A percentile compares a stretch with the other conserved stretches of the same genome.
Conservation (phyloP, 2,329 filamentous ascomycete genomes). For the Ophiostoma sp. region DNA sequence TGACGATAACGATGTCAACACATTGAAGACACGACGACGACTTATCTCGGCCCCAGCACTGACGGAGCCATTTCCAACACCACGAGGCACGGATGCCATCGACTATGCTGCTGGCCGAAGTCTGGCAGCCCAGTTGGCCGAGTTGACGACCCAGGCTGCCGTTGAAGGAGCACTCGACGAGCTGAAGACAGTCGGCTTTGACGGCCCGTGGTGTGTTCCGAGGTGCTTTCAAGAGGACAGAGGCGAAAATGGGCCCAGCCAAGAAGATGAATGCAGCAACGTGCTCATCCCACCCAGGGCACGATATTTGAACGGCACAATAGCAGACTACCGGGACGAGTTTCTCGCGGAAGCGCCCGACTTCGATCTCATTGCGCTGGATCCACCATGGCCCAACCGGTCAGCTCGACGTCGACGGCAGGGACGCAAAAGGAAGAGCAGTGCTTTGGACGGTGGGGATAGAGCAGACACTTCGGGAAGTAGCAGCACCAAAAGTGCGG, state of each 20-base stretch:
- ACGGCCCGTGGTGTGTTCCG: constrained; percentile 51
- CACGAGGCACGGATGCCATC: constrained; percentile 33
- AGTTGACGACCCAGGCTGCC: constrained; percentile 54
- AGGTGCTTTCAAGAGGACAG: constrained; percentile 31
- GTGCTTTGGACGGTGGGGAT: neutral
- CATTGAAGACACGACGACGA: constrained; percentile 34
- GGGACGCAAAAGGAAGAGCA: constrained; percentile 46
- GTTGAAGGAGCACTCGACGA: constrained; percentile 47
- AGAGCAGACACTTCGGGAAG: too few species aligned
- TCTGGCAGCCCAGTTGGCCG: constrained; percentile 52
- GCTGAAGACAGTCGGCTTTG: constrained; percentile 36
- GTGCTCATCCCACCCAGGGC: constrained; percentile 45
- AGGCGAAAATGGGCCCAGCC: constrained; percentile 6
- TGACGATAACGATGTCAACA: neutral
- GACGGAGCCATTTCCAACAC: constrained; percentile 50
- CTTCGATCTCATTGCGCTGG: constrained; percentile 70
- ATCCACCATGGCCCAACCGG: constrained; percentile 80
- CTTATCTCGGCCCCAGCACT: constrained; percentile 49
- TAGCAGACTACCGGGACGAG: constrained; percentile 42
- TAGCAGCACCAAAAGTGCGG: neutral
- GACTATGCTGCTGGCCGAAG: constrained; percentile 34
- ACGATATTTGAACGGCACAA: constrained; percentile 51
- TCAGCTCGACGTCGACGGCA: constrained; percentile 54
- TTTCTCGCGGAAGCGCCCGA: constrained; percentile 46
- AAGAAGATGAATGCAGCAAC: neutral